phyloP scores from a whole-genome alignment of 768 basidiomycete species.

The Strobilomyces echinocephalus region DNA sequence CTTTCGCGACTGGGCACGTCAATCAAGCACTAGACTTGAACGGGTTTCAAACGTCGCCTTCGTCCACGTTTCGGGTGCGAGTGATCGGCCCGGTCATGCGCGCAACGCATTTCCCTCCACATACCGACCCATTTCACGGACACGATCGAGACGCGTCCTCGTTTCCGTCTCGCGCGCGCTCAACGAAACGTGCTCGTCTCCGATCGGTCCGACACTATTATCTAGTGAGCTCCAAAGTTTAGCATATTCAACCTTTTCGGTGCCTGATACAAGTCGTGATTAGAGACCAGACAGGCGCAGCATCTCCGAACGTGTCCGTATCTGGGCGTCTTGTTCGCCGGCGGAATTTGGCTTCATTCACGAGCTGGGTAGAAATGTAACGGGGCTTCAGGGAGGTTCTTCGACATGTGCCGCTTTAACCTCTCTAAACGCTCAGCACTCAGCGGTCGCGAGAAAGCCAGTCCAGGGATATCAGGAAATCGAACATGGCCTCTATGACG shows the following conservation, averaged over 20 bases:
- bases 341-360: not conserved
- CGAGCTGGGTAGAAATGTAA: not conserved
- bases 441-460: not conserved
- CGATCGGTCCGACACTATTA: not conserved
- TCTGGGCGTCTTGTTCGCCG: not conserved
- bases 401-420: not conserved
- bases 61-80: not conserved
- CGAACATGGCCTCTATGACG: constrained; percentile 2
- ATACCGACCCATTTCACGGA: not conserved
- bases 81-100: not conserved
- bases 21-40: not conserved
- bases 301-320: not conserved
- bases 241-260: not conserved
- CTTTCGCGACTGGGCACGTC: not conserved
- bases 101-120: not conserved
- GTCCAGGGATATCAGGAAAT: not conserved
- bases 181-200: not conserved
- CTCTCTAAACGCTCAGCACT: not conserved
- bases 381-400: not conserved
- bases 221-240: not conserved
- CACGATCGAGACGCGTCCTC: not conserved
- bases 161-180: not conserved
- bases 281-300: not conserved
- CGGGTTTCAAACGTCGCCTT: not conserved
- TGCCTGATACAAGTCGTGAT: not conserved